These are phyloP conservation scores for Boechera stricta DNA, from an alignment of 345 rosid genomes.

Conservation along the genomic window DNA sequence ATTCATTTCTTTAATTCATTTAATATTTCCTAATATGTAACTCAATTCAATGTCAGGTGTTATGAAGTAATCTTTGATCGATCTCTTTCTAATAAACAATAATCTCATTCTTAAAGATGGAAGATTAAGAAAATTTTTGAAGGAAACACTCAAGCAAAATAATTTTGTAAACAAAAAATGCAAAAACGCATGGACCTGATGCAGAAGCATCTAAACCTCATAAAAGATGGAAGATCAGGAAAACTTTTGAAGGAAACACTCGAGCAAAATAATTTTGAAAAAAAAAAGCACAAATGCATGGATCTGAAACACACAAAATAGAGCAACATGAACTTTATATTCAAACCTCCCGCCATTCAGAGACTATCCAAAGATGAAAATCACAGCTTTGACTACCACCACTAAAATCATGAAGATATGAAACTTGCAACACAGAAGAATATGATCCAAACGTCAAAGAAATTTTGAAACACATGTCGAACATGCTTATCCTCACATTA, in stretches of 20 bases:
- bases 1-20: background rate
- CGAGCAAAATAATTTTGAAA: no score
- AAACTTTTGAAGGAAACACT: no score
- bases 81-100: slow-evolving; percentile 4
- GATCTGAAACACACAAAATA: no score
- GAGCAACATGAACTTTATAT: background rate
- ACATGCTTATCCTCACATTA: slow-evolving; percentile 8
- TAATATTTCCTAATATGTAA: slow-evolving; percentile 5
- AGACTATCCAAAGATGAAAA: background rate
- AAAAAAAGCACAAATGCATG: no score
- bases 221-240: no score
- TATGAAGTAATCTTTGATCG: background rate
- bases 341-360: background rate
- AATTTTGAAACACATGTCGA: slow-evolving; percentile 15
- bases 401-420: slow-evolving; percentile 1
- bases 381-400: background rate
- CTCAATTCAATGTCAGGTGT: slow-evolving; percentile 4
- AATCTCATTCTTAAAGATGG: slow-evolving; percentile 1
- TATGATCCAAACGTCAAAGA: slow-evolving; percentile 11
- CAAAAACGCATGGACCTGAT: no score
- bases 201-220: no score
- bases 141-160: background rate
- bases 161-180: background rate
- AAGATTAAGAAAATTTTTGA: background rate
- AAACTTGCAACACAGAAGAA: background rate